Evolutionary conservation across 345 rosid species (phyloP).

Genomic region (Eucalyptus rudis): DNA sequence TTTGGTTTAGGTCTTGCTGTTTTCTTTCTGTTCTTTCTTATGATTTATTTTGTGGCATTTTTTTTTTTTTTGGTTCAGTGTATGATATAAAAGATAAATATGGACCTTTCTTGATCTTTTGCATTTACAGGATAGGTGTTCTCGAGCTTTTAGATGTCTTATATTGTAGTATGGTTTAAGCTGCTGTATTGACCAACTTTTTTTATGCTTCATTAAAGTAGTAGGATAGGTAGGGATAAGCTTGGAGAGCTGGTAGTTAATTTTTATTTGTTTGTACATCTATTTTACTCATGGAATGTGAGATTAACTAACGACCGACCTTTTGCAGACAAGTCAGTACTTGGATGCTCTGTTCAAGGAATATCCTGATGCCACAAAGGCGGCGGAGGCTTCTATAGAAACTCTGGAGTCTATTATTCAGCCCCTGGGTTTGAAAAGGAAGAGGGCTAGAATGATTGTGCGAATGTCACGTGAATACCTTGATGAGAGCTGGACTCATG

Average conservation of each 20-base stretch:
- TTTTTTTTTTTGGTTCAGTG: neutral
- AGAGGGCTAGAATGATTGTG: constrained; percentile 45
- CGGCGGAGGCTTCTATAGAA: constrained; percentile 19
- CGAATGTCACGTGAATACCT: constrained; percentile 59
- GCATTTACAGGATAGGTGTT: neutral
- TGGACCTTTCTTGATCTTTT: neutral
- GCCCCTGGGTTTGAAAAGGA: constrained; percentile 44
- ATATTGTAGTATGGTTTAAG: neutral
- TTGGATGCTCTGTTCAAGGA: constrained; percentile 31
- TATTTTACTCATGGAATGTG: neutral
- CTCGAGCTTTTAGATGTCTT: neutral
- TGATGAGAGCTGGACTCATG: constrained; percentile 60
- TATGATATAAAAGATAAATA: neutral
- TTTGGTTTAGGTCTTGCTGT: neutral
- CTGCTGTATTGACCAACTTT: neutral
- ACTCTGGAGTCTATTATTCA: constrained; percentile 35
- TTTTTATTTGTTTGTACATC: neutral
- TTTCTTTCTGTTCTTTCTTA: neutral
- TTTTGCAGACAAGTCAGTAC: constrained; percentile 31
- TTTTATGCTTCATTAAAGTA: neutral
- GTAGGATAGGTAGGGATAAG: neutral
- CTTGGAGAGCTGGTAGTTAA: neutral
- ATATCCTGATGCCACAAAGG: constrained; percentile 60
- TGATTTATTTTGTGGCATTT: neutral
- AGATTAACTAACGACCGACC: neutral